These are phyloP conservation scores for Irpex sp. DNA, from an alignment of 1,284 basidiomycete genomes.

Conservation along the genomic window DNA sequence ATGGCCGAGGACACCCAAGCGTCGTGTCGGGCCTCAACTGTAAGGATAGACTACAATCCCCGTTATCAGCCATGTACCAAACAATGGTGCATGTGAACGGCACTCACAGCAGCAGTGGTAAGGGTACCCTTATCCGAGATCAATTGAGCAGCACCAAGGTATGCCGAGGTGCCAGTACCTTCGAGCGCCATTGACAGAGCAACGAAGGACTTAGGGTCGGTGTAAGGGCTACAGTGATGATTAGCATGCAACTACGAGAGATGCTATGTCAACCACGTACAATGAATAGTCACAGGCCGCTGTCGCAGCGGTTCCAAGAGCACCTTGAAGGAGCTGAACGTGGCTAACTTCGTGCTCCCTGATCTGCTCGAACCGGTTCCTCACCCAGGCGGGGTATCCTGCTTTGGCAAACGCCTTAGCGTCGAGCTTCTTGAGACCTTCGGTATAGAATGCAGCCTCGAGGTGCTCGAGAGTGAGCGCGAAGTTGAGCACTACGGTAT, in stretches of 20 bases:
- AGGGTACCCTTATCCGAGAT: conserved; percentile 35
- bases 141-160: conserved; percentile 47
- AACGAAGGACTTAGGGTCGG: conserved; percentile 45
- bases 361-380: conserved; percentile 51
- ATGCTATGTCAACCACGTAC: no score
- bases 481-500: conserved; percentile 46
- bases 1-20: conserved; percentile 51
- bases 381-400: conserved; percentile 48
- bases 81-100: neutral
- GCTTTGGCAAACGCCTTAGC: conserved; percentile 48
- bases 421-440: conserved; percentile 20
- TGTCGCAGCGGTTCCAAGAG: conserved; percentile 50
- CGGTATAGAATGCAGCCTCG: conserved; percentile 61
- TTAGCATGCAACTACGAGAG: neutral
- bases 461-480: conserved; percentile 70
- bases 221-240: conserved; percentile 39
- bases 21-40: conserved; percentile 45
- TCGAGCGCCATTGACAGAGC: conserved; percentile 52
- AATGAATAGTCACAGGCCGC: conserved; percentile 59
- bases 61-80: no score
- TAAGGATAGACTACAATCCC: conserved; percentile 30
- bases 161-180: conserved; percentile 50
- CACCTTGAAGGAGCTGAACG: conserved; percentile 36
- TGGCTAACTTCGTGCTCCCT: conserved; percentile 51
- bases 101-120: conserved; percentile 28